Base-by-base conservation (phyloP, 1,284 basidiomycete genomes). In the Earliella scabrosa region DNA sequence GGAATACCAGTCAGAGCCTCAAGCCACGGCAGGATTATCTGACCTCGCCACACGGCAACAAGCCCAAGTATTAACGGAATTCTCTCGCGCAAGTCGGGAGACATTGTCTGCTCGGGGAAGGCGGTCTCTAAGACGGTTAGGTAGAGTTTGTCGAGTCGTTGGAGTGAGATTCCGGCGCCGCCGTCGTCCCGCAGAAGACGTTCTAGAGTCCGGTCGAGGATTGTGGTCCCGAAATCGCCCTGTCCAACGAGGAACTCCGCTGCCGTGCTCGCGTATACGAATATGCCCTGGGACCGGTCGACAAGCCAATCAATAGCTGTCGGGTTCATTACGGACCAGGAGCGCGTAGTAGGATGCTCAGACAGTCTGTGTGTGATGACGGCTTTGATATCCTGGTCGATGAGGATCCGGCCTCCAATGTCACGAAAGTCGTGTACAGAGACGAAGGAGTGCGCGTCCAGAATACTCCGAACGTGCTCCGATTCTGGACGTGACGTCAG, bases 181-280 rank as follows among this genome's bases (percentile, higher is more conserved):
- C 14, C 50, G 10, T 35, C 29, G 50, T 41, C 26, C 4, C 21
- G 16, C 23, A 48, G 46, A 9, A 48, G 34, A 8, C 36, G 20
- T 18, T 35, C 34, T 4, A 38, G 6, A 35, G 21, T 29, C 31
- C 35, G 20, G 23, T 48, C 24, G 20, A 38, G 20, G 32, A 26
- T 13, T 8, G 16, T 35, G n/a, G n/a, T n/a, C n/a, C n/a, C n/a
- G n/a, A n/a, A n/a, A n/a, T n/a, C n/a, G 11, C 24, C 21, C 8
- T 45, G 29, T 20, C 23, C 29, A 31, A 20, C 36, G 34, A 58
- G 16, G 36, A 58, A 53, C 26, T 54, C 31, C 16, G 48, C 41
- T 6, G 50, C 53, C 2, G 52, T 55, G 18, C 43, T 38, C 6
- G 59, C 59, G 26, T 61, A 58, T 35, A 56, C 46, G 46, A 61